Evolutionary conservation across 73 alveolate species (phyloP).

Genomic region (Blepharisma stoltei): DNA sequence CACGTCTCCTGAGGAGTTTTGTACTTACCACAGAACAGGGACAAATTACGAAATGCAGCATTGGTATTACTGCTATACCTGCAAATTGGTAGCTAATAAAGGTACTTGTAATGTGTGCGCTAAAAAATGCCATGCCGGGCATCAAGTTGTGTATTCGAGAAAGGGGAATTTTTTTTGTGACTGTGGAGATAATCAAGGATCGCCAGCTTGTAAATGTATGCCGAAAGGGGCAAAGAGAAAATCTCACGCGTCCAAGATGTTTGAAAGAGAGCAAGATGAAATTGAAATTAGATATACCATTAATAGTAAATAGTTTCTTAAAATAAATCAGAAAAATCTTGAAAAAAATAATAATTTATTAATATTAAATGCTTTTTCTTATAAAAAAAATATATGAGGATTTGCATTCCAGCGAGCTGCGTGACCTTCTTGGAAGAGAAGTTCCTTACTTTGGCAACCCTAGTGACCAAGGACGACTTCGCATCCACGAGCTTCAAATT

Average conservation of each 20-base stretch:
- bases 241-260: background rate
- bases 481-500: too few species aligned
- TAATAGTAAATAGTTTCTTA: too few species aligned
- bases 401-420: background rate
- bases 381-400: too few species aligned
- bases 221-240: slow-evolving; percentile 30
- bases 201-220: slow-evolving; percentile 43
- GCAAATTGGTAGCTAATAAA: slow-evolving; percentile 46
- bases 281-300: background rate
- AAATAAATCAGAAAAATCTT: too few species aligned
- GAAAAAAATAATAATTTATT: too few species aligned
- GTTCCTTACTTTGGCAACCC: background rate
- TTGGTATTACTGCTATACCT: slow-evolving; percentile 59
- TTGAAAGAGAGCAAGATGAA: background rate
- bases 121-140: slow-evolving; percentile 50
- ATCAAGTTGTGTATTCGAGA: slow-evolving; percentile 51
- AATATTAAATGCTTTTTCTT: too few species aligned
- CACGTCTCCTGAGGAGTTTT: slow-evolving; percentile 14
- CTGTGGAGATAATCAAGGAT: slow-evolving; percentile 47
- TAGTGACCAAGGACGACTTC: background rate
- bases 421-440: background rate
- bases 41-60: slow-evolving; percentile 39
- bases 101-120: slow-evolving; percentile 57
- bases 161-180: slow-evolving; percentile 57
- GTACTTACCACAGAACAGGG: slow-evolving; percentile 42